Evolutionary conservation across 345 rosid species (phyloP), one percentile per base, ranked within the genome.

Genomic region (Ceriops zippeliana): DNA sequence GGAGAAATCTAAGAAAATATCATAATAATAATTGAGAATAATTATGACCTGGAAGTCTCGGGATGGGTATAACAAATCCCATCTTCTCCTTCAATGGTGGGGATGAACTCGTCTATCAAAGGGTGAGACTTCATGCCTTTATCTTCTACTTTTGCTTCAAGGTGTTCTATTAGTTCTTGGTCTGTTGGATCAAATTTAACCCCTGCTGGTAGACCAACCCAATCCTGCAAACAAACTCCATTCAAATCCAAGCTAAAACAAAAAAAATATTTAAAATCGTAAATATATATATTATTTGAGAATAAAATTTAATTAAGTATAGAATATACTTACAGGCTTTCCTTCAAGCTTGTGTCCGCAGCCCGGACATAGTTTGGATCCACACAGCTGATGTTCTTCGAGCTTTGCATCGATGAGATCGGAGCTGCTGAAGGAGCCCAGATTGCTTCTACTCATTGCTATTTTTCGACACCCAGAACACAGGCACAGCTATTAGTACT

Each of bases 61-160:
- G 97, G 99, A 84, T 95, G 99, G 86, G 99, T 91, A 72, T 95
- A 95, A 82, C 99, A 95, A 72, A 95, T 91, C 73, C 99, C 97
- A 82, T 91, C 97, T 83, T 95, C 99, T 21, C 97, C 99, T 85
- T 95, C 91, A 70, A 95, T 95, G 54, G 97, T 95, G 37, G 99
- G 97, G 61, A 95, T 91, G 75, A 95, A 95, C 85, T 95, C 99
- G 79, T 95, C 93, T 49, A 95, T 95, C 60, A 91, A 77, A 77
- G 99, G 96, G 84, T 95, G 99, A 73, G 98, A 87, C 68, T 82
- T 95, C 86, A 86, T 81, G 80, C 86, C 95, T 66, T 83, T 87
- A 30, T 86, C 87, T 78, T 86, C 92, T 17, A 86, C 99, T 73
- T 95, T 95, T 52, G 97, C 97, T 82, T 91, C 99, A 58, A 95